Conservation (phyloP, 164 flowering plant genomes). For the Liriodendron chinense region DNA sequence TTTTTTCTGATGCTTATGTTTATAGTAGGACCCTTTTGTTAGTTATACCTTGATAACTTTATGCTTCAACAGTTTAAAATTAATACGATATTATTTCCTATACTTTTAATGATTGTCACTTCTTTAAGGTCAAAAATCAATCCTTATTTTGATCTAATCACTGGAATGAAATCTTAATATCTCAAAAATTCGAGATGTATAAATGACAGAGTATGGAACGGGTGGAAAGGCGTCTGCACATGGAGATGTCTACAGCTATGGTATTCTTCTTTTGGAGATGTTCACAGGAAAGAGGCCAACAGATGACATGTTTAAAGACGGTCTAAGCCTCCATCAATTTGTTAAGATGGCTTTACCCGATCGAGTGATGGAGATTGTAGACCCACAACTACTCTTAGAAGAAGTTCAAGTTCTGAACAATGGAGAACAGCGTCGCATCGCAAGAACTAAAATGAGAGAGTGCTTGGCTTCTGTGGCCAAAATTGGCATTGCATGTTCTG, state of each 20-base stretch:
- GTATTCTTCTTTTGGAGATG: slow-evolving; percentile 29
- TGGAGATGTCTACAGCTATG: slow-evolving; percentile 30
- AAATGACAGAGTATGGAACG: slow-evolving; percentile 28
- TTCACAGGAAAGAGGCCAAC: slow-evolving; percentile 30
- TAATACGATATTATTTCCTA: too few species aligned
- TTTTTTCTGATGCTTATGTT: too few species aligned
- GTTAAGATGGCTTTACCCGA: slow-evolving; percentile 15
- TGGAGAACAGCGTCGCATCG: neutral
- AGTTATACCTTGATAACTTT: too few species aligned
- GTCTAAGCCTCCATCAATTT: slow-evolving; percentile 13
- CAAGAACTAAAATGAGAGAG: neutral
- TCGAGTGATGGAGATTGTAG: slow-evolving; percentile 6
- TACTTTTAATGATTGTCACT: too few species aligned
- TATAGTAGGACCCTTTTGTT: too few species aligned
- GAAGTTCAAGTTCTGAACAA: too few species aligned
- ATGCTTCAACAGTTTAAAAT: too few species aligned
- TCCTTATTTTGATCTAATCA: too few species aligned
- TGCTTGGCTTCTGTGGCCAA: neutral
- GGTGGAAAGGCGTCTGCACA: slow-evolving; percentile 15
- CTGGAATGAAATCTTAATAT: too few species aligned
- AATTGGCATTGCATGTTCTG: neutral
- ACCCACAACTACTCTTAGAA: neutral
- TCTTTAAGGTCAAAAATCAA: too few species aligned
- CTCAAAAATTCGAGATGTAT: too few species aligned
- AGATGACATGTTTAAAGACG: slow-evolving; percentile 18